These are phyloP conservation scores for Phytopythium mirpurense DNA, from an alignment of 352 stramenopile species.

Conservation along the genomic window DNA sequence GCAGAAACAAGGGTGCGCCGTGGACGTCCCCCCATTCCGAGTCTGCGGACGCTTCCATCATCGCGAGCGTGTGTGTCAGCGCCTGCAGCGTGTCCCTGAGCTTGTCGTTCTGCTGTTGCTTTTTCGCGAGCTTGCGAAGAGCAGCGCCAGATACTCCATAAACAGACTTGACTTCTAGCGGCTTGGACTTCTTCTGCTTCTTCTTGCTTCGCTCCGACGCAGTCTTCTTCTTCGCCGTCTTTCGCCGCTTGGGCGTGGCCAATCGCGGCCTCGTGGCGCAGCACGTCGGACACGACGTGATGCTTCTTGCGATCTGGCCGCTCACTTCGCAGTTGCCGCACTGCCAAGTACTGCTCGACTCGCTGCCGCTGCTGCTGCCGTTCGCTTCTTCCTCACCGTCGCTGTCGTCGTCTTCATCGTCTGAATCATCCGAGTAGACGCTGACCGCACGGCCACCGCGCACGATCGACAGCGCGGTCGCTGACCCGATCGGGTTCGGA, in stretches of 20 bases:
- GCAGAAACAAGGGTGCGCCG: conserved; percentile 46
- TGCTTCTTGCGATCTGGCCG: conserved; percentile 11
- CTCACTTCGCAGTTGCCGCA: conserved; percentile 8
- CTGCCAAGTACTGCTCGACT: conserved; percentile 8
- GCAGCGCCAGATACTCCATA: conserved; percentile 70
- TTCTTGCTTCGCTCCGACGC: conserved; percentile 34
- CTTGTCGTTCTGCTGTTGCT: conserved; percentile 35
- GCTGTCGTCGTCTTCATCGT: conserved; percentile 19
- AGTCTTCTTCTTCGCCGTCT: conserved; percentile 11
- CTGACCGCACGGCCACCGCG: conserved; percentile 16
- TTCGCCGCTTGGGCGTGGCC: background rate
- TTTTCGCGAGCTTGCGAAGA: conserved; percentile 42
- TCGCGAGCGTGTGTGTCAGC: conserved; percentile 77
- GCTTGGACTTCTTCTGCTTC: conserved; percentile 28
- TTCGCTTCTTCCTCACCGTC: conserved; percentile 14
- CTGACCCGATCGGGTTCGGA: conserved; percentile 30
- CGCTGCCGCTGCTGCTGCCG: conserved; percentile 11
- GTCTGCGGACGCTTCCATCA: conserved; percentile 81
- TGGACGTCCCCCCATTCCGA: conserved; percentile 60
- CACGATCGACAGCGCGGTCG: conserved; percentile 32
- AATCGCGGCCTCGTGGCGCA: conserved; percentile 20
- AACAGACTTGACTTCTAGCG: conserved; percentile 33
- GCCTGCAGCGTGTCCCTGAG: conserved; percentile 68
- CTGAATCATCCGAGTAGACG: conserved; percentile 23
- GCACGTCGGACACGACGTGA: conserved; percentile 34